Conservation (phyloP, 371 early-diverging fungal species). For the Circinella minor region DNA sequence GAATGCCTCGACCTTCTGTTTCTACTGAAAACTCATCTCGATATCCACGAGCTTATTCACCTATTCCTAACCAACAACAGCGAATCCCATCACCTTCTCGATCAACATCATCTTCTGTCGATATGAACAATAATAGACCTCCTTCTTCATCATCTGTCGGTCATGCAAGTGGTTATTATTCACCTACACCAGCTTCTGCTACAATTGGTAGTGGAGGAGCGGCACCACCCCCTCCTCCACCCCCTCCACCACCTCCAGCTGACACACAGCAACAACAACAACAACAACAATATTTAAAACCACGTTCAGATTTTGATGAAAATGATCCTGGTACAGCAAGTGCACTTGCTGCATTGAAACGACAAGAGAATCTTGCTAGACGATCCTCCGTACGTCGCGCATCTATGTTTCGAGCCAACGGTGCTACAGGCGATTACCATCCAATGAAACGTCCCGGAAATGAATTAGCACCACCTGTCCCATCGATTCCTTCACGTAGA, state of each 20-base stretch:
- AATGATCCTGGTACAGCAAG: slow-evolving; percentile 50
- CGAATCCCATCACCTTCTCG: slow-evolving; percentile 47
- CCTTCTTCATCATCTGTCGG: slow-evolving; percentile 12
- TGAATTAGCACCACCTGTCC: slow-evolving; percentile 40
- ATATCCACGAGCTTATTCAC: slow-evolving; percentile 29
- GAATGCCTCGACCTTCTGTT: slow-evolving; percentile 48
- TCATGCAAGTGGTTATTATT: slow-evolving; percentile 29
- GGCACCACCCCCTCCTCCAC: slow-evolving; percentile 9
- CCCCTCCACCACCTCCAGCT: slow-evolving; percentile 29
- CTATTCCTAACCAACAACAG: slow-evolving; percentile 4
- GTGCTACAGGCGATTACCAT: slow-evolving; percentile 25
- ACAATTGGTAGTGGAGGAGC: neutral
- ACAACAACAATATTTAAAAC: slow-evolving; percentile 11
- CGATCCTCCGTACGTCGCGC: slow-evolving; percentile 53
- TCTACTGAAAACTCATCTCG: slow-evolving; percentile 38
- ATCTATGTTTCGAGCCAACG: slow-evolving; percentile 44
- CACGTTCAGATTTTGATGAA: slow-evolving; percentile 38
- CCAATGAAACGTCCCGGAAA: slow-evolving; percentile 19
- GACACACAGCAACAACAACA: slow-evolving; percentile 28
- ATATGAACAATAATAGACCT: neutral
- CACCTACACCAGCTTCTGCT: slow-evolving; percentile 35
- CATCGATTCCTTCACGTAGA: slow-evolving; percentile 31
- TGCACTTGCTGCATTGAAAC: slow-evolving; percentile 52
- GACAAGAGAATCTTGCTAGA: slow-evolving; percentile 52
- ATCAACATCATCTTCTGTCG: slow-evolving; percentile 26